Percentiles rank a stretch among this genome's conserved stretches.
Evolutionary conservation across 129 eudicot genomes (phyloP).

Genomic region (Cynara cardunculus): DNA sequence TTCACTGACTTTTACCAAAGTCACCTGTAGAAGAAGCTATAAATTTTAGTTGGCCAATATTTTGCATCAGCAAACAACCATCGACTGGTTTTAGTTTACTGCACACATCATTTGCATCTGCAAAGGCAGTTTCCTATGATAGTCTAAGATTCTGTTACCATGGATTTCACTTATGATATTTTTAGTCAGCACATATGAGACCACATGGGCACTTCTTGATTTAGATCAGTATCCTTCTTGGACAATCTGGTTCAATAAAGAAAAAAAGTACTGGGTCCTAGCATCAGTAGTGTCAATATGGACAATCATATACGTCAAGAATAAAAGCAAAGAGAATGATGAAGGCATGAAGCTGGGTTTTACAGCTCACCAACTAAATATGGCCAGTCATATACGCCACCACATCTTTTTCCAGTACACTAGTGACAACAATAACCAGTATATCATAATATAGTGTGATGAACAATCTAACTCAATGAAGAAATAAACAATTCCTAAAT

Average conservation of each 20-base stretch:
- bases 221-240: neutral
- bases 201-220: neutral
- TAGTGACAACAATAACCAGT: neutral
- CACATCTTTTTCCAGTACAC: neutral
- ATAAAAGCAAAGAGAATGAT: neutral
- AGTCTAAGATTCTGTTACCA: neutral
- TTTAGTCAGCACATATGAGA: neutral
- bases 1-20: neutral
- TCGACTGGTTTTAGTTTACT: neutral
- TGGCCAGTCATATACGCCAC: neutral
- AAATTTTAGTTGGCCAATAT: neutral
- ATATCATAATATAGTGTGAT: neutral
- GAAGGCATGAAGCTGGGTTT: neutral
- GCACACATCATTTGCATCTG: neutral
- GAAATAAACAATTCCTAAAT: neutral
- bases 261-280: neutral
- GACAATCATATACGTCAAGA: neutral
- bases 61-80: neutral
- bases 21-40: neutral
- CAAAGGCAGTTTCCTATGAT: neutral
- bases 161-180: neutral
- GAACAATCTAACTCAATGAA: neutral
- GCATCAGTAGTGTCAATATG: neutral
- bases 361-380: neutral
- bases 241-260: neutral